phyloP scores from a whole-genome alignment of 1,139 yeast species.

The Pneumocystis canis region DNA sequence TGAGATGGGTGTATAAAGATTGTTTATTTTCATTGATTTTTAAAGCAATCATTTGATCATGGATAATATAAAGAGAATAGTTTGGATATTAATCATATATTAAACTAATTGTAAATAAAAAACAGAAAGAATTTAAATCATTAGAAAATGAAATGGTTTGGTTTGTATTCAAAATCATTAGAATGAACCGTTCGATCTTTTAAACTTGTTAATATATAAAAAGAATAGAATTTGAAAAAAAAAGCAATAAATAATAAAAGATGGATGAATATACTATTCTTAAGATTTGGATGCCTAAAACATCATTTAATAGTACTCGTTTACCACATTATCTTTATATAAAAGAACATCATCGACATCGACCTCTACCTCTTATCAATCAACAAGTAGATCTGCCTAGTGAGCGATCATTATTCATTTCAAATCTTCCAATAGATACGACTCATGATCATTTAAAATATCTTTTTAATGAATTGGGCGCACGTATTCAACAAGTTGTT shows the following conservation, averaged over 20 bases:
- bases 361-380: neutral
- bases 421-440: constrained; percentile 17
- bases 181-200: no score
- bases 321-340: constrained; percentile 13
- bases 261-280: constrained; percentile 5
- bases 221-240: neutral
- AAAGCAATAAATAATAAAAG: neutral
- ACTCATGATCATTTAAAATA: constrained; percentile 15
- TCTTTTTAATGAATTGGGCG: constrained; percentile 11
- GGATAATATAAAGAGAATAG: no score
- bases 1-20: no score
- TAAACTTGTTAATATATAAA: no score
- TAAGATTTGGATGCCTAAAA: neutral
- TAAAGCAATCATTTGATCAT: no score
- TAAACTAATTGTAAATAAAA: no score
- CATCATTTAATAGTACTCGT: neutral
- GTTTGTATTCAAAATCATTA: no score
- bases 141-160: no score
- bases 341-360: constrained; percentile 12
- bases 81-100: no score
- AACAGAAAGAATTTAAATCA: no score
- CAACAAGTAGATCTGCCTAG: constrained; percentile 5
- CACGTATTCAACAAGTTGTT: constrained; percentile 12
- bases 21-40: no score
- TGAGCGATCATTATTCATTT: constrained; percentile 14